A percentile compares a stretch with the other conserved stretches of the same genome.
phyloP scores from a whole-genome alignment of 495 filamentous ascomycete genomes.

The Trichocladium antarcticum region DNA sequence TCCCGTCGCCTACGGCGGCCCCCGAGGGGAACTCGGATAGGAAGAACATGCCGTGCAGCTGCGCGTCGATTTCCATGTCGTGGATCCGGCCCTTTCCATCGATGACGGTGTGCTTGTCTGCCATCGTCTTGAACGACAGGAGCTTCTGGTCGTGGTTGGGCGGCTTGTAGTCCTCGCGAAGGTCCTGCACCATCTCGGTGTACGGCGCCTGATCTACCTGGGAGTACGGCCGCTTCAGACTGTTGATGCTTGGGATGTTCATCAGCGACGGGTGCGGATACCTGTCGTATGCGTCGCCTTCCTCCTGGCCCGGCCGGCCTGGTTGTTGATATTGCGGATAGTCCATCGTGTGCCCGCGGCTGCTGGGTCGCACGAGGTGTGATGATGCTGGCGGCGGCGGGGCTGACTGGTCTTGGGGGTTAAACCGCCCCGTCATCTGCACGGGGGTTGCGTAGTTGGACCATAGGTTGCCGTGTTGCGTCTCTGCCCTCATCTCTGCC shows the following conservation, averaged over 20 bases:
- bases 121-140: conserved; percentile 42
- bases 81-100: conserved; percentile 45
- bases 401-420: conserved; percentile 35
- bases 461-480: conserved; percentile 41
- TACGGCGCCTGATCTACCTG: conserved; percentile 37
- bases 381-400: conserved; percentile 31
- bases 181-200: conserved; percentile 43
- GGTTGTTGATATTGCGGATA: conserved; percentile 36
- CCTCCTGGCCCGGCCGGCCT: conserved; percentile 36
- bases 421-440: conserved; percentile 37
- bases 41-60: conserved; percentile 95
- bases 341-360: conserved; percentile 24
- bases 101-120: conserved; percentile 46
- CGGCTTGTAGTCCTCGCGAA: conserved; percentile 44
- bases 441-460: conserved; percentile 41
- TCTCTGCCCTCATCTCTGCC: conserved; percentile 45
- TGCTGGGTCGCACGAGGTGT: conserved; percentile 37
- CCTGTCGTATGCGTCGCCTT: conserved; percentile 36
- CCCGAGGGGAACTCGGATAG: conserved; percentile 74
- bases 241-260: conserved; percentile 44
- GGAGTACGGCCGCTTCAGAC: conserved; percentile 42
- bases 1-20: conserved; percentile 54
- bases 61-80: conserved; percentile 57
- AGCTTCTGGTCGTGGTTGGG: conserved; percentile 48
- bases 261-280: conserved; percentile 35